Evolutionary conservation across 2,329 filamentous ascomycete genomes (phyloP), one percentile per base, ranked within the genome.

Genomic region (Aureobasidium sp.): DNA sequence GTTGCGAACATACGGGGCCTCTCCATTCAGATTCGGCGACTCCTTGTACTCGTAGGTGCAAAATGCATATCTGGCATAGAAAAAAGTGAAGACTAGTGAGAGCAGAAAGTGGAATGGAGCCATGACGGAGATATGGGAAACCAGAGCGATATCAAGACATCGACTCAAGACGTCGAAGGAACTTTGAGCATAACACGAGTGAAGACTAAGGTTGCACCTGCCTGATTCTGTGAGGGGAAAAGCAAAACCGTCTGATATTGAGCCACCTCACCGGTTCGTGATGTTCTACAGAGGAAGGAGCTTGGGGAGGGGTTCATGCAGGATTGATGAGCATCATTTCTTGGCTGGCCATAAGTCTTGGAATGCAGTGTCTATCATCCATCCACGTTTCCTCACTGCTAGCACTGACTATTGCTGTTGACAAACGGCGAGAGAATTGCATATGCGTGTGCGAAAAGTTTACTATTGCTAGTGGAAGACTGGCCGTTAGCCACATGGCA

Each of bases 281-380:
- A 15, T 17, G 34, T 17, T 25, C 8, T n/a, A 25, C 20, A 27
- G 14, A 34, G 31, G 49, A 52, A 52, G 49, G 34, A 17, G 34
- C 34, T 27, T 8, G 25, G 4, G 14, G 37, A 41, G 37, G 37
- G 51, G 51, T 27, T 17, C 31, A 55, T 42, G 51, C 51, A 55
- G 17, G n/a, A 37, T 51, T 20, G 12, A 37, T 17, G 51, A 55
- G 15, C 37, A 55, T 29, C 27, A 55, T 55, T 41, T 39, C 51
- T 55, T 55, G 51, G 37, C 51, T 42, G 49, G 51, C 36, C 51
- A 55, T 31, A 41, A 42, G 14, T 55, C 51, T 41, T 42, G 51
- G 22, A 31, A 11, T n/a, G 25, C 25, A 42, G 17, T 29, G 9
- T 20, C n/a, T 27, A 22, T 31, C 29, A 9, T 31, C 9, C 22